These are phyloP conservation scores for Salvia sclarea DNA, from an alignment of 305 asterid species.

Conservation along the genomic window DNA sequence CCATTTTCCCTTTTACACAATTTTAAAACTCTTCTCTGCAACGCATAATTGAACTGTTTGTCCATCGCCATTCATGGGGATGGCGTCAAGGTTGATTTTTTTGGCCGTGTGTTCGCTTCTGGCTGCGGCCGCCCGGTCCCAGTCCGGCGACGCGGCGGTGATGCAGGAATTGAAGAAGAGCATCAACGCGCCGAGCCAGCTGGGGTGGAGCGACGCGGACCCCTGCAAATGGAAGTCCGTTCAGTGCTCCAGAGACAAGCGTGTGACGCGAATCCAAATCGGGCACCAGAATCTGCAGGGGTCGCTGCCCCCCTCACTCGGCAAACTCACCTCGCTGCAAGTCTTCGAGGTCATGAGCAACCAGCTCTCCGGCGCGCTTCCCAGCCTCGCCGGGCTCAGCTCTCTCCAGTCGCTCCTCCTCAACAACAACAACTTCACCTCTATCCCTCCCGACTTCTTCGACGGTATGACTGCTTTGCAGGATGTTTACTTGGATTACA, in stretches of 20 bases:
- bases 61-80: background rate
- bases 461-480: constrained; percentile 59
- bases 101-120: constrained; percentile 27
- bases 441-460: constrained; percentile 73
- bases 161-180: constrained; percentile 62
- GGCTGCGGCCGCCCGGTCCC: constrained; percentile 36
- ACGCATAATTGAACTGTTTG: background rate
- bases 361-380: constrained; percentile 64
- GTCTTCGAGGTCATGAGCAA: constrained; percentile 59
- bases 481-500: constrained; percentile 55
- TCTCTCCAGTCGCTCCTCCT: constrained; percentile 48
- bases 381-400: constrained; percentile 64
- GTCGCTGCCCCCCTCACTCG: constrained; percentile 52
- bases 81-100: constrained; percentile 31
- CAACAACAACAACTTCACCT: constrained; percentile 59
- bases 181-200: constrained; percentile 49
- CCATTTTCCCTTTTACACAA: background rate
- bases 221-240: constrained; percentile 59
- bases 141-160: constrained; percentile 61
- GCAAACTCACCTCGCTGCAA: constrained; percentile 46
- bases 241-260: constrained; percentile 43
- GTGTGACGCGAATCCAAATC: constrained; percentile 77
- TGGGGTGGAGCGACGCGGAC: constrained; percentile 60
- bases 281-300: constrained; percentile 53
- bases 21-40: background rate